Evolutionary conservation across 2,329 filamentous ascomycete genomes (phyloP), one percentile per base, ranked within the genome.

Genomic region (Claviceps quebecensis): DNA sequence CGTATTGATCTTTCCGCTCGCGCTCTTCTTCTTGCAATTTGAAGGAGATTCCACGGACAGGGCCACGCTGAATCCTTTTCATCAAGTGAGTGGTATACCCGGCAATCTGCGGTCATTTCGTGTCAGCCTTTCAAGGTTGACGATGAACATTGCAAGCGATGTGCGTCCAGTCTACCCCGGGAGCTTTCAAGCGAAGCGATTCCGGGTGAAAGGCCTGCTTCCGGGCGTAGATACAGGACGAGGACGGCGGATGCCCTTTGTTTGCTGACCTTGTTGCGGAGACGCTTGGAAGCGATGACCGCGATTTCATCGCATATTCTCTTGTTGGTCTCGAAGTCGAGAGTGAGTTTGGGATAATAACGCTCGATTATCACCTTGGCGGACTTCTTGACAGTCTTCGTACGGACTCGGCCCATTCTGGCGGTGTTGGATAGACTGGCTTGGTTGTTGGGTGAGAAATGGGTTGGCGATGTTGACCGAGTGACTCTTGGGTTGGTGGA

Each of bases 271-370:
- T 98, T 98, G 86, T 98, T 98, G 78, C 93, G 85, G 67, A 98
- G 86, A 71, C 94, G 85, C 87, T 98, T 98, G 66, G 86, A 94
- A 65, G 93, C 88, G 71, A 98, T 98, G 75, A 98, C 95, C 69
- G 93, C 93, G 67, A 98, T 93, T 78, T 98, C 93, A 89, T 97
- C 93, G 80, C 93, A 97, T 69, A 97, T 94, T 68, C 89, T 82
- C 87, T 96, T 96, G 86, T 96, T 96, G 83, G 87, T 95, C 85
- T 98, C 93, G 79, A 98, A 98, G 80, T 98, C 93, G 69, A 97
- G 87, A 60, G 90, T 96, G 72, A 98, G 81, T 77, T 88, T 89
- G 71, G 93, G 93, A 78, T 95, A 94, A 81, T 93, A 94, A 63
- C 86, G 83, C 86, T 96, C 90, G 76, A 98, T 97, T 78, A 97